These are phyloP conservation scores for Gelatoporia subvermispora DNA, from an alignment of 768 basidiomycete genomes.

Conservation along the genomic window DNA sequence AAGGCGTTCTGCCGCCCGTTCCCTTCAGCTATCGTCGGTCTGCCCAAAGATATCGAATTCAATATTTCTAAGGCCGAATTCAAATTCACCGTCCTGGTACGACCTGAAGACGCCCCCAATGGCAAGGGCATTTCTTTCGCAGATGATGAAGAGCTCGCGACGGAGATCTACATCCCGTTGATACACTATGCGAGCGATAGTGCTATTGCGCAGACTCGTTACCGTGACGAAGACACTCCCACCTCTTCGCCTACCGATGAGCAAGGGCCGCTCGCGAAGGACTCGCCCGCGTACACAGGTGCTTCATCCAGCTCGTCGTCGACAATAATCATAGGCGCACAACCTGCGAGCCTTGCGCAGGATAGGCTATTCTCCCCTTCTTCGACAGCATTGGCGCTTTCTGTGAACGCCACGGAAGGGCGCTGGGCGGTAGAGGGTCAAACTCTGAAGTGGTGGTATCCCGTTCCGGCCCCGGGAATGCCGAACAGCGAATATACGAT, in stretches of 20 bases:
- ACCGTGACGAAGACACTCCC: background rate
- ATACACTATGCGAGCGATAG: conserved; percentile 73
- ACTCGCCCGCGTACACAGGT: background rate
- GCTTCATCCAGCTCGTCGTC: background rate
- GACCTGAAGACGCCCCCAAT: conserved; percentile 45
- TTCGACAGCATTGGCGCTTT: conserved; percentile 30
- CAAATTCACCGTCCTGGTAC: conserved; percentile 62
- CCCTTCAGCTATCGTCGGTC: conserved; percentile 72
- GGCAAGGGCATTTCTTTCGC: conserved; percentile 15
- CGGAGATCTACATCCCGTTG: conserved; percentile 88
- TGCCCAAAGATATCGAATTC: conserved; percentile 62
- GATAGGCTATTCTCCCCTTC: background rate
- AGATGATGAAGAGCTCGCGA: conserved; percentile 44
- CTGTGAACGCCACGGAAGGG: conserved; percentile 43
- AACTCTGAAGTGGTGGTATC: conserved; percentile 39
- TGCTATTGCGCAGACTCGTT: background rate
- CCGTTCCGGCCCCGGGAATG: conserved; percentile 25
- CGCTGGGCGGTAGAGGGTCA: conserved; percentile 44
- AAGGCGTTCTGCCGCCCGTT: conserved; percentile 84
- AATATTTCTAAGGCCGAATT: conserved; percentile 69
- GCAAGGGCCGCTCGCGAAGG: background rate
- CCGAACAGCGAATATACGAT: conserved; percentile 27
- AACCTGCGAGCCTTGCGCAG: conserved; percentile 7
- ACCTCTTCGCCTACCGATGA: background rate
- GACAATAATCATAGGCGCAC: background rate